These are phyloP conservation scores for Nicotiana otophora DNA, from an alignment of 257 asterid species.

Conservation along the genomic window DNA sequence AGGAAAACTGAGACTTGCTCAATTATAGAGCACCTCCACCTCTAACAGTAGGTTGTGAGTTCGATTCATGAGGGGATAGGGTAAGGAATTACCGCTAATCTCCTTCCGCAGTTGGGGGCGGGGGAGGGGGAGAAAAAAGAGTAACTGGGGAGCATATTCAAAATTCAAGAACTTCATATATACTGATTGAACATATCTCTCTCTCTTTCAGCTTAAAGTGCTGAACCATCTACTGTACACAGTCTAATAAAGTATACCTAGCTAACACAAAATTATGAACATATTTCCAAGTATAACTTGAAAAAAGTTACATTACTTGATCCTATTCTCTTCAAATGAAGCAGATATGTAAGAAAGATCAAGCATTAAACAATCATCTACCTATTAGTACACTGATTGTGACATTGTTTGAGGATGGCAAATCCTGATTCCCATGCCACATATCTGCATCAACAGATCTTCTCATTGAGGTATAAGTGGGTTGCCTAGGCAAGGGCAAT, in stretches of 20 bases:
- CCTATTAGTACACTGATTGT: slow-evolving; percentile 66
- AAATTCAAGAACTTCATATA: not conserved
- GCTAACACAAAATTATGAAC: not conserved
- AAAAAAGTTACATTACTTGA: not conserved
- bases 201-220: not conserved
- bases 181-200: not conserved
- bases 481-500: slow-evolving; percentile 63
- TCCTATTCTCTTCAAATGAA: not conserved
- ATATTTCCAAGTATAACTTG: slow-evolving; percentile 1
- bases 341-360: not conserved
- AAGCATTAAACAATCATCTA: slow-evolving; percentile 30
- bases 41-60: not conserved
- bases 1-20: not conserved
- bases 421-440: slow-evolving; percentile 45
- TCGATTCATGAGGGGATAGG: too few relatives aligned
- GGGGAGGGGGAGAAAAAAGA: not conserved
- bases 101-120: too few relatives aligned
- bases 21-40: not conserved
- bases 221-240: not conserved
- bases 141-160: too few relatives aligned
- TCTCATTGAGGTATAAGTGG: slow-evolving; percentile 54
- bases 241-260: not conserved
- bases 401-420: slow-evolving; percentile 44
- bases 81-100: too few relatives aligned
- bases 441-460: slow-evolving; percentile 30